phyloP scores from a whole-genome alignment of 2,329 filamentous ascomycete species.

The Paramyrothecium roridum region DNA sequence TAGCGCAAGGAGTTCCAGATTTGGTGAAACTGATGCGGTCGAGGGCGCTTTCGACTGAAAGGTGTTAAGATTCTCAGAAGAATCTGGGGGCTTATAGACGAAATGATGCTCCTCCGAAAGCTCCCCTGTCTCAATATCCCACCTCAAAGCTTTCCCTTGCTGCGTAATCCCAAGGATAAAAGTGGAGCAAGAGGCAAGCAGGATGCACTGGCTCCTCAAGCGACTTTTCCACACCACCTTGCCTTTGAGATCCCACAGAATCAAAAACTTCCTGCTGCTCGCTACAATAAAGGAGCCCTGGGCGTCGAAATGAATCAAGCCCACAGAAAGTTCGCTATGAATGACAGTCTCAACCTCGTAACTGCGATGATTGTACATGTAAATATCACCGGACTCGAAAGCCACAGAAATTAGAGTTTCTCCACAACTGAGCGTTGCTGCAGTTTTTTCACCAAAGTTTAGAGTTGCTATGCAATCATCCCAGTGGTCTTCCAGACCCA shows the following conservation, averaged over 20 bases:
- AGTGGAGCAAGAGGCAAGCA: constrained; percentile 3
- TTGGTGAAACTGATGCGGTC: constrained; percentile 11
- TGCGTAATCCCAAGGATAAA: constrained; percentile 7
- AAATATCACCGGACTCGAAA: too few species aligned
- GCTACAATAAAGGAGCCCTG: too few species aligned
- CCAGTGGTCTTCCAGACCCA: constrained; percentile 14
- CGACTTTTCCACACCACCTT: constrained; percentile 8
- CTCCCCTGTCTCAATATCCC: constrained; percentile 10
- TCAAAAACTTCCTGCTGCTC: constrained; percentile 7
- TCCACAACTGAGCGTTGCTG: too few species aligned
- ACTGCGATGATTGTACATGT: too few species aligned
- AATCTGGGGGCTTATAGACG: constrained; percentile 5
- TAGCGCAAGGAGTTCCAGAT: constrained; percentile 14
- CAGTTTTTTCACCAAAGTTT: constrained; percentile 9
- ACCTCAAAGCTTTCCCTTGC: constrained; percentile 10
- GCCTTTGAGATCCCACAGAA: constrained; percentile 10
- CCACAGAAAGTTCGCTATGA: too few species aligned
- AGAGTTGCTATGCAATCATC: constrained; percentile 15
- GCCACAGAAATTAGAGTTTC: too few species aligned
- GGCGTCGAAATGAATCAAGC: too few species aligned
- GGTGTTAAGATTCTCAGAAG: background rate
- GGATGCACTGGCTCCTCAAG: constrained; percentile 7
- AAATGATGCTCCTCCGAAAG: constrained; percentile 10
- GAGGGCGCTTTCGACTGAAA: constrained; percentile 6
- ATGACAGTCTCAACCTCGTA: too few species aligned